phyloP scores from a whole-genome alignment of 2,329 filamentous ascomycete species.

The Talaromyces sp. region DNA sequence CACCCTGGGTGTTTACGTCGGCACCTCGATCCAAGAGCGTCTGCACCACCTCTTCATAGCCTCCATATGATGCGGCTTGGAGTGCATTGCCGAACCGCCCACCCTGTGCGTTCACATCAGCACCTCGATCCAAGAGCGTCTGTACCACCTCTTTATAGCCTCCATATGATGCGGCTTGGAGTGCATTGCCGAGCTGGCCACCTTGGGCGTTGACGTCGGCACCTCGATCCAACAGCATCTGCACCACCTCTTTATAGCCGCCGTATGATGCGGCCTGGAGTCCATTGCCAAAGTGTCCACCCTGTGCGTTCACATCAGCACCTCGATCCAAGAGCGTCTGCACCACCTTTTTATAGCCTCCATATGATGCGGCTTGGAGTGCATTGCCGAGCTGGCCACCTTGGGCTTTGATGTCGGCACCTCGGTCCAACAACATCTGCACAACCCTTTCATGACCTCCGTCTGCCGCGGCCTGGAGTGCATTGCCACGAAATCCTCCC shows the following conservation, averaged over 20 bases:
- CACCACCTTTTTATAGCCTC: not conserved
- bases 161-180: not conserved
- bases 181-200: not conserved
- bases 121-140: not conserved
- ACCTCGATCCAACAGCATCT: not conserved
- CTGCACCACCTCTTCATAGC: too few species aligned
- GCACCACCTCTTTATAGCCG: not conserved
- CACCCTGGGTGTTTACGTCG: too few species aligned
- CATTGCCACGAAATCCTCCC: not conserved
- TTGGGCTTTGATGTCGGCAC: constrained; percentile 6
- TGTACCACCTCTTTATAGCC: not conserved
- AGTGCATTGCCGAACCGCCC: too few species aligned
- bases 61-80: too few species aligned
- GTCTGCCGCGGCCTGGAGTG: constrained; percentile 1
- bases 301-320: not conserved
- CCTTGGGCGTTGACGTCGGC: not conserved
- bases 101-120: too few species aligned
- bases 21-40: too few species aligned
- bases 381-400: not conserved
- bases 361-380: not conserved
- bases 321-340: constrained; percentile 2
- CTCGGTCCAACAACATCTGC: constrained; percentile 1
- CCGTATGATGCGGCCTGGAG: not conserved
- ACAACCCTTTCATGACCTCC: not conserved
- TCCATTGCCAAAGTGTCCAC: not conserved